Percentiles rank a stretch among this genome's conserved stretches.
Evolutionary conservation across 768 basidiomycete genomes (phyloP).

Genomic region (Podaxis sp.): DNA sequence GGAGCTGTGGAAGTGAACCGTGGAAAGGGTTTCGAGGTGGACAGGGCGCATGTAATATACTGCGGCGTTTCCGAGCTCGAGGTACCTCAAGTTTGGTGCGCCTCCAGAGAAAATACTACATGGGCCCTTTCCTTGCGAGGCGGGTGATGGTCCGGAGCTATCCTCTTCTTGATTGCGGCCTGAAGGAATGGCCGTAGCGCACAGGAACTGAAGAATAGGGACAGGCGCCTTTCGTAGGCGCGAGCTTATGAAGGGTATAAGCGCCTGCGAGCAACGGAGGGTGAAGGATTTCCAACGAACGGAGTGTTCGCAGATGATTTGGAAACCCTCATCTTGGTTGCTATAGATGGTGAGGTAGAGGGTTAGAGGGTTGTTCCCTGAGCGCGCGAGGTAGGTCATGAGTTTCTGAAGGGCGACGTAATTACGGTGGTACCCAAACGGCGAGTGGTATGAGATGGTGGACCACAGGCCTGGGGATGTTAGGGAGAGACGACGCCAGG

Average conservation of each 20-base stretch:
- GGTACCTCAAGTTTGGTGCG: background rate
- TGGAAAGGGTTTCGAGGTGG: constrained; percentile 12
- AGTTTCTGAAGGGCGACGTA: constrained; percentile 12
- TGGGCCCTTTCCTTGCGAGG: constrained; percentile 4
- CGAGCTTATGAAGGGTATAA: constrained; percentile 9
- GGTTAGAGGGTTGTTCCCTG: constrained; percentile 3
- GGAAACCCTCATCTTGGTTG: constrained; percentile 12
- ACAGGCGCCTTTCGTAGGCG: constrained; percentile 10
- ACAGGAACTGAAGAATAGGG: constrained; percentile 8
- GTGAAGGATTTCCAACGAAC: constrained; percentile 10
- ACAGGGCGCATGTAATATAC: constrained; percentile 15
- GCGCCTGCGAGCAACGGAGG: constrained; percentile 6
- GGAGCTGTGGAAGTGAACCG: constrained; percentile 8
- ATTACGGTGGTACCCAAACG: constrained; percentile 13
- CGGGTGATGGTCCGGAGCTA: constrained; percentile 12
- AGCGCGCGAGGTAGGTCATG: constrained; percentile 15
- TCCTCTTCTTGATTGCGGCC: constrained; percentile 12
- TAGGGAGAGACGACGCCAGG: constrained; percentile 14
- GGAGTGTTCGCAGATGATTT: constrained; percentile 13
- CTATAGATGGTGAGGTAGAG: constrained; percentile 8
- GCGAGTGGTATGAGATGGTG: constrained; percentile 13
- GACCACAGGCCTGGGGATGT: constrained; percentile 15
- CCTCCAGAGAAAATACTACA: constrained; percentile 10
- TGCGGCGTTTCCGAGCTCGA: constrained; percentile 10
- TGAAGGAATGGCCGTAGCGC: constrained; percentile 7